phyloP scores from a whole-genome alignment of 768 basidiomycete species.

The Leccinum variicolor region DNA sequence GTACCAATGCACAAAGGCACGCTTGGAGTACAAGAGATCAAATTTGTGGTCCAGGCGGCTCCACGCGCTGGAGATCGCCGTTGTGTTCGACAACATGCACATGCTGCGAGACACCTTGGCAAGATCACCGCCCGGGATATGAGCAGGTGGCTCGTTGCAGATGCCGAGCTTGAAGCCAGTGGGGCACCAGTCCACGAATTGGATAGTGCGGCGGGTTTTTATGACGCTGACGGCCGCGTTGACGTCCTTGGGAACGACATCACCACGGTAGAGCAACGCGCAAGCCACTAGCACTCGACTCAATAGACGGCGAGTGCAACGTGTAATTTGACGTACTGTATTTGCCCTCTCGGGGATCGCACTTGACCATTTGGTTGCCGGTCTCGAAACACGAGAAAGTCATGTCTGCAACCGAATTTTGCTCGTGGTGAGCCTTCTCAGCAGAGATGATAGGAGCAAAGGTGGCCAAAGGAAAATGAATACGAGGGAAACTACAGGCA shows the following conservation, averaged over 20 bases:
- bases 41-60: constrained; percentile 75
- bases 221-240: constrained; percentile 70
- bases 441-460: constrained; percentile 93
- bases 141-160: constrained; percentile 74
- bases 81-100: constrained; percentile 79
- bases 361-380: constrained; percentile 79
- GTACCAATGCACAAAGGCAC: constrained; percentile 58
- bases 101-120: constrained; percentile 73
- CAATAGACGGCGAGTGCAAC: not conserved
- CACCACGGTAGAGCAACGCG: constrained; percentile 69
- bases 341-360: constrained; percentile 76
- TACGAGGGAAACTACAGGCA: constrained; percentile 80
- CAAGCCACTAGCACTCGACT: constrained; percentile 49
- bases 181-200: constrained; percentile 77
- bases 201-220: constrained; percentile 77
- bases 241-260: constrained; percentile 77
- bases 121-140: constrained; percentile 72
- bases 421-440: constrained; percentile 94
- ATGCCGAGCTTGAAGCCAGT: constrained; percentile 80
- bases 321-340: constrained; percentile 46
- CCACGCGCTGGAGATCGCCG: constrained; percentile 72
- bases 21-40: constrained; percentile 72
- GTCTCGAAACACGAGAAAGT: constrained; percentile 87
- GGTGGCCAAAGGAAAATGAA: constrained; percentile 97
- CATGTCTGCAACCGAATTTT: constrained; percentile 98